Evolutionary conservation across 164 flowering plant genomes (phyloP), one percentile per base, ranked within the genome.

Genomic region (Stephania yunnanensis): DNA sequence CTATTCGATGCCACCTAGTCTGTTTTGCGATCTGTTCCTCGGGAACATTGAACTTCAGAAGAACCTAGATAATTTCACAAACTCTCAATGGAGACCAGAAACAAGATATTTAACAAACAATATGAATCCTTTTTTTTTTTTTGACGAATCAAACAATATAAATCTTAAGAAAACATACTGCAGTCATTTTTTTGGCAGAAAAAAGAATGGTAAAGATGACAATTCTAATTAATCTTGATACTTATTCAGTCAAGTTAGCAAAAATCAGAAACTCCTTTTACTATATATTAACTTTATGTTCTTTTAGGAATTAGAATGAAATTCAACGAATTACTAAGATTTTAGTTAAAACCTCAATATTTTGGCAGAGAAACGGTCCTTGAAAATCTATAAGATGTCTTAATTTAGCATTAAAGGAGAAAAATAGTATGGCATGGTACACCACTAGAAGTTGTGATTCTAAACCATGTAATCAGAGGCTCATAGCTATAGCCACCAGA

Each of bases 1-100:
- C 99, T 80, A 95, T 95, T 13, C 99, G 88, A 81, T 95, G 99
- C 99, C 99, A 95, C 77, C 99, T 87, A 9, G 99, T 93, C 81
- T 79, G 93, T 78, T 90, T 95, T 48, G 90, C 92, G 72, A 95
- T 95, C 78, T 88, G 87, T 73, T 93, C 98, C 77, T 93, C 99
- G 6, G 96, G 88, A 69, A 95, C 92, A 82, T 89, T 88, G 83
- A 95, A 93, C 83, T 92, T 93, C 10, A 92, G 87, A 68, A 95
- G 97, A 84, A 95, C 97, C 99, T 95, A 77, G 42, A 77, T 19
- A 81, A 36, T 36, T 36, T 20, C 2, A 48, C 6, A n/a, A 46
- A 68, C 55, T 55, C 61, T 68, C 1, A 6, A 10, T 0, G 71
- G 20, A 68, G 46, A 42, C 31, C 20, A 55, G 77, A 58, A 63